phyloP scores from a whole-genome alignment of 1,284 basidiomycete genomes.

The Hortiboletus rubellus region DNA sequence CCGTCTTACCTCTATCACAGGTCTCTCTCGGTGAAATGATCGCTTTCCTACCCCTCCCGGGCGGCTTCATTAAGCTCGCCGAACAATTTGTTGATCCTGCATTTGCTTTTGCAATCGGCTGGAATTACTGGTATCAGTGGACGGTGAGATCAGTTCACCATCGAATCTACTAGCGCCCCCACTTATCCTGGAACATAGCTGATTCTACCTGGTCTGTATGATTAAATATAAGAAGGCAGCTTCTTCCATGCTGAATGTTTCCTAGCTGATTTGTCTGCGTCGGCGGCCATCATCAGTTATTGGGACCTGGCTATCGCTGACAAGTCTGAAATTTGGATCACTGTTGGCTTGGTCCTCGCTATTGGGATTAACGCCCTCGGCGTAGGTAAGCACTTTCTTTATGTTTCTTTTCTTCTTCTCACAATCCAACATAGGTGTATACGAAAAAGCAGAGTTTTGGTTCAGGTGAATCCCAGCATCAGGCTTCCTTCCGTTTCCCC shows the following conservation, averaged over 20 bases:
- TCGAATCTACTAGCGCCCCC: not conserved
- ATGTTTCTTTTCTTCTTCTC: not conserved
- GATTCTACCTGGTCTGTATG: slow-evolving; percentile 28
- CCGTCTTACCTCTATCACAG: slow-evolving; percentile 12
- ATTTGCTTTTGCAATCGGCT: slow-evolving; percentile 66
- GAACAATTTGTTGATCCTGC: slow-evolving; percentile 71
- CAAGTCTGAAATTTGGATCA: too few relatives aligned
- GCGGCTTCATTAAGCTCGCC: slow-evolving; percentile 68
- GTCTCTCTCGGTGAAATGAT: slow-evolving; percentile 38
- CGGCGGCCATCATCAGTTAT: slow-evolving; percentile 61
- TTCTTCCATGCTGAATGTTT: slow-evolving; percentile 1
- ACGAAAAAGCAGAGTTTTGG: slow-evolving; percentile 56
- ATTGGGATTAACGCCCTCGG: slow-evolving; percentile 59
- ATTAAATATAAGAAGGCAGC: too few relatives aligned
- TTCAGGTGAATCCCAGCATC: slow-evolving; percentile 30
- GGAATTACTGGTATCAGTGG: slow-evolving; percentile 71
- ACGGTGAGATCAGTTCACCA: slow-evolving; percentile 40
- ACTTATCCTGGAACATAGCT: slow-evolving; percentile 19
- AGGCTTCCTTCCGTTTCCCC: not conserved
- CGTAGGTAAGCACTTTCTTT: slow-evolving; percentile 40
- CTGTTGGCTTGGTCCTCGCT: too few relatives aligned
- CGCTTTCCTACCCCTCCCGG: slow-evolving; percentile 44
- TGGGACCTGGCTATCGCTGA: slow-evolving; percentile 48
- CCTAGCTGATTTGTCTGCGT: slow-evolving; percentile 62
- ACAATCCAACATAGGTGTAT: slow-evolving; percentile 32